Conservation (phyloP, 805 yeast species). For the Saccharomycopsis selenospora region DNA sequence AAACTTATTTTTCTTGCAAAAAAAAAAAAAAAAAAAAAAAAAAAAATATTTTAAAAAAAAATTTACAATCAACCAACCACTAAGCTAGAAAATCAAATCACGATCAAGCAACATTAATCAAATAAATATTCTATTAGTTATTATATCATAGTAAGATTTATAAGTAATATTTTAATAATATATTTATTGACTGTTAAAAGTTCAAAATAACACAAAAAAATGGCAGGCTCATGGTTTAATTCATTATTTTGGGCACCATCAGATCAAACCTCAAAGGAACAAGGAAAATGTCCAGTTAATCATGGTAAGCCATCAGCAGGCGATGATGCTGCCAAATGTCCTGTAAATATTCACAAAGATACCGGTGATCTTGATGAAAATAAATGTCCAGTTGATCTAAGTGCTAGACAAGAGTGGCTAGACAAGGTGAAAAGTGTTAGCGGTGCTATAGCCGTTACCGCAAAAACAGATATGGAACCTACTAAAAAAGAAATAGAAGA, state of each 20-base stretch:
- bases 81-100: constrained; percentile 2
- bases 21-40: too few relatives aligned
- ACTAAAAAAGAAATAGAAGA: constrained; percentile 23
- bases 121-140: background rate
- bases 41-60: too few relatives aligned
- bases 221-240: constrained; percentile 2
- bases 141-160: too few relatives aligned
- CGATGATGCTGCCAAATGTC: constrained; percentile 20
- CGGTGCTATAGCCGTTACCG: background rate
- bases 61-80: too few relatives aligned
- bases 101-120: too few relatives aligned
- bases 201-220: background rate
- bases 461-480: background rate
- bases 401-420: constrained; percentile 54
- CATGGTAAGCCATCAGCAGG: constrained; percentile 28
- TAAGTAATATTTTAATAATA: too few relatives aligned
- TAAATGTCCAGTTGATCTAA: constrained; percentile 67
- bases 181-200: background rate
- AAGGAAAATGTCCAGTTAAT: constrained; percentile 46
- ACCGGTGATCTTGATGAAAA: constrained; percentile 26
- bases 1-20: too few relatives aligned
- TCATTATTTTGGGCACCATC: constrained; percentile 13
- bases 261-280: constrained; percentile 11
- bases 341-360: constrained; percentile 19
- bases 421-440: constrained; percentile 22